Conservation (phyloP, 1,284 basidiomycete species). For the Pseudozyma thailandica region DNA sequence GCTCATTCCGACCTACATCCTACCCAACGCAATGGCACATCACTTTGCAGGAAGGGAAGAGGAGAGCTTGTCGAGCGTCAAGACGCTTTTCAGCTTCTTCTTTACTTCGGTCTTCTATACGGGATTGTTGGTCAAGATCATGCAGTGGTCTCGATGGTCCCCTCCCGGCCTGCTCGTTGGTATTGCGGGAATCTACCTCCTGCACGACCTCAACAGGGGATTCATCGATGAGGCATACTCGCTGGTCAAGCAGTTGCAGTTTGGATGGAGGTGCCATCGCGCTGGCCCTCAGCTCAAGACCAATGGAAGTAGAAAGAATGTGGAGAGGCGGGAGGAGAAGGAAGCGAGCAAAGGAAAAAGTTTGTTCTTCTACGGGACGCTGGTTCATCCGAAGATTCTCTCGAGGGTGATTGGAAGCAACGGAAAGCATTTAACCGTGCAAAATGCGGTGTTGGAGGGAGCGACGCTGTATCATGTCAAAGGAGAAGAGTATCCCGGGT, state of each 20-base stretch:
- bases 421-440: slow-evolving; percentile 31
- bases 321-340: not conserved
- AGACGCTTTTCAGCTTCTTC: slow-evolving; percentile 35
- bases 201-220: slow-evolving; percentile 30
- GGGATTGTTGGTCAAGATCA: slow-evolving; percentile 22
- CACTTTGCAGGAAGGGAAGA: slow-evolving; percentile 42
- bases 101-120: slow-evolving; percentile 24
- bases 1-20: slow-evolving; percentile 36
- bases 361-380: slow-evolving; percentile 58
- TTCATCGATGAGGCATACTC: slow-evolving; percentile 28
- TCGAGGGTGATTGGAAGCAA: slow-evolving; percentile 41
- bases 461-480: slow-evolving; percentile 42
- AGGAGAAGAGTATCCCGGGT: slow-evolving; percentile 49
- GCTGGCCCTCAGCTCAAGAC: not conserved
- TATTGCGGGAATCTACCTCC: slow-evolving; percentile 24
- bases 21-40: slow-evolving; percentile 27
- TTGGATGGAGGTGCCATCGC: slow-evolving; percentile 23
- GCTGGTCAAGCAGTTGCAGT: slow-evolving; percentile 23
- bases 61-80: slow-evolving; percentile 40
- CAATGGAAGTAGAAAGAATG: not conserved
- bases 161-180: slow-evolving; percentile 34
- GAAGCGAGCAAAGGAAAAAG: not conserved
- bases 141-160: slow-evolving; percentile 26
- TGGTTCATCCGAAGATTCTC: slow-evolving; percentile 54
- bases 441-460: slow-evolving; percentile 36